Conservation (phyloP, 2,329 filamentous ascomycete species). For the Hymenoscyphus fructigenus region DNA sequence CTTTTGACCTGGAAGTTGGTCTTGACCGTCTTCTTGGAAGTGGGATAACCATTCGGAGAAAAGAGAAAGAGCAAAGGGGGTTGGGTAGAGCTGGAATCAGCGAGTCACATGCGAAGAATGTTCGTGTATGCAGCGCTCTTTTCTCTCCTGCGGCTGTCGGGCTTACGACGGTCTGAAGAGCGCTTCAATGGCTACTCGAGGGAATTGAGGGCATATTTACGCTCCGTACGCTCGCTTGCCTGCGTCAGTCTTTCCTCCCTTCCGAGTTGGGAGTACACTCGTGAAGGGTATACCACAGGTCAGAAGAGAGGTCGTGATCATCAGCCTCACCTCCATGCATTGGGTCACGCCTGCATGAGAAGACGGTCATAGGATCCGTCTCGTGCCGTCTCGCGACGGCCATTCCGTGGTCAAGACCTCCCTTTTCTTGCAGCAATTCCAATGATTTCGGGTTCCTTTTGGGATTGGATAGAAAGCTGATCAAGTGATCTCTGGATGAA, state of each 20-base stretch:
- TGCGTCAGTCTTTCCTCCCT: background rate
- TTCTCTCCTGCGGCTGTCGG: background rate
- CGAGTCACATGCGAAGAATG: constrained; percentile 1
- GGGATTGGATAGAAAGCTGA: background rate
- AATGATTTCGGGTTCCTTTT: background rate
- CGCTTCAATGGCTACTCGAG: constrained; percentile 1
- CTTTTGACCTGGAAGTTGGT: background rate
- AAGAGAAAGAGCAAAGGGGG: background rate
- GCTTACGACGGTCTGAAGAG: background rate
- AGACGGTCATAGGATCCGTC: background rate
- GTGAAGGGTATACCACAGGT: background rate
- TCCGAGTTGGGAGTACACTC: background rate
- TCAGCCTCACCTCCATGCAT: constrained; percentile 1
- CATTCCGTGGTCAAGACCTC: background rate
- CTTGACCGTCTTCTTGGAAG: background rate
- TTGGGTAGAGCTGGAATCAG: background rate
- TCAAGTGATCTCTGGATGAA: background rate
- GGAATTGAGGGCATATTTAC: background rate
- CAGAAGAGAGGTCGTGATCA: background rate
- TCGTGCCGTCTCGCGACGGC: background rate
- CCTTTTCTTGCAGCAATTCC: background rate
- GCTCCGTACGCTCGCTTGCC: background rate
- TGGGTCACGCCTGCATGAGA: constrained; percentile 2
- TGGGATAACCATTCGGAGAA: constrained; percentile 1
- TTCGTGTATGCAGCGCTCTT: background rate